phyloP scores from a whole-genome alignment of 495 filamentous ascomycete genomes.

The Penicillium goetzii region DNA sequence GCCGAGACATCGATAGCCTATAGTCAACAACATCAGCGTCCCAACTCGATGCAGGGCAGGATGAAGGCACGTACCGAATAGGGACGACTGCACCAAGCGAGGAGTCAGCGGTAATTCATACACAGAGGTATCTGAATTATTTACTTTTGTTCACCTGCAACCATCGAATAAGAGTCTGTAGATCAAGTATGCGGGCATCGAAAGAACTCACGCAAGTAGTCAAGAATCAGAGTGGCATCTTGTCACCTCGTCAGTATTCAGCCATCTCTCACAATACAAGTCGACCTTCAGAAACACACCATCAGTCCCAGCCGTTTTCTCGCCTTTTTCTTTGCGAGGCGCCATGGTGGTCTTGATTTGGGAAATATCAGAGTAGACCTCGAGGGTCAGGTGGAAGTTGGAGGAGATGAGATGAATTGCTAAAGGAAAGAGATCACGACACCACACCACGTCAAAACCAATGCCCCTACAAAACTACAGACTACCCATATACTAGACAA shows the following conservation, averaged over 20 bases:
- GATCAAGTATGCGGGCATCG: neutral
- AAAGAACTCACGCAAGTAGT: slow-evolving; percentile 60
- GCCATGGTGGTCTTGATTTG: slow-evolving; percentile 42
- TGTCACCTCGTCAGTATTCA: slow-evolving; percentile 10
- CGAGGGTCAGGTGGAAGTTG: neutral
- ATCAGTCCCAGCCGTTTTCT: slow-evolving; percentile 45
- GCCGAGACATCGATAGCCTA: slow-evolving; percentile 68
- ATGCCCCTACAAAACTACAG: neutral
- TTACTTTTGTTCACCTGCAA: slow-evolving; percentile 61
- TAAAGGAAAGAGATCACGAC: neutral
- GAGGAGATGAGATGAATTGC: neutral
- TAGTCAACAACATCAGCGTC: neutral
- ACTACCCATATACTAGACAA: slow-evolving; percentile 3
- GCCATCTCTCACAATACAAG: neutral
- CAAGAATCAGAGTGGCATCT: slow-evolving; percentile 48
- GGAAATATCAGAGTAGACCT: neutral
- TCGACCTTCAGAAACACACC: slow-evolving; percentile 35
- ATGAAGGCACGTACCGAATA: slow-evolving; percentile 53
- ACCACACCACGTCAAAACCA: neutral
- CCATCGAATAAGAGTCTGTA: neutral
- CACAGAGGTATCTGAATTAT: slow-evolving; percentile 13
- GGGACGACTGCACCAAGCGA: slow-evolving; percentile 51
- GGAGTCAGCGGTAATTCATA: slow-evolving; percentile 9
- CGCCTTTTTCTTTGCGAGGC: slow-evolving; percentile 54
- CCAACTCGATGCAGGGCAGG: neutral